phyloP scores from a whole-genome alignment of 257 asterid species.

The Ajuga chamaepitys region DNA sequence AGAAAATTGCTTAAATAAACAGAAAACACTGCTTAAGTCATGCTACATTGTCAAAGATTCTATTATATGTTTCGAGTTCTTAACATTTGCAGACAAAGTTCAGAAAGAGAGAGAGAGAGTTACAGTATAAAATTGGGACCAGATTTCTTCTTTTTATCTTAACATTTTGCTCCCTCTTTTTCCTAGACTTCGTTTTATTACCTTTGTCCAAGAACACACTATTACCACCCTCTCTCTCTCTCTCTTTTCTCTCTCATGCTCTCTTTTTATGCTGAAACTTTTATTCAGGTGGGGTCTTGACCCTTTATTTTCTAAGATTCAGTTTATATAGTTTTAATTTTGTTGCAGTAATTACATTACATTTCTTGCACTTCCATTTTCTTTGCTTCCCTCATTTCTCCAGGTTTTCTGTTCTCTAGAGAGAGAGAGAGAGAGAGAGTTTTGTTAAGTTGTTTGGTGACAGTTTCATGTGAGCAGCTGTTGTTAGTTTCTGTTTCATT shows the following conservation, averaged over 20 bases:
- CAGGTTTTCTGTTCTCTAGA: background rate
- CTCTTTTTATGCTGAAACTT: constrained; percentile 15
- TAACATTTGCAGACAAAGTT: background rate
- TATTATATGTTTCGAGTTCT: background rate
- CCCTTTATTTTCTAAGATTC: constrained; percentile 7
- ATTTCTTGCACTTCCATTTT: constrained; percentile 4
- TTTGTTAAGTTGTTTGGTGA: background rate
- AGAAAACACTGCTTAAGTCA: too few species aligned
- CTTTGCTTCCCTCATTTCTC: background rate
- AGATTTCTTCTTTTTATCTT: constrained; percentile 25
- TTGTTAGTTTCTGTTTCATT: constrained; percentile 6
- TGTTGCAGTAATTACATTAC: constrained; percentile 14
- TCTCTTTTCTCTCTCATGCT: constrained; percentile 12
- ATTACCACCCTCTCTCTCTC: constrained; percentile 6
- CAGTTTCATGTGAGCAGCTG: constrained; percentile 15
- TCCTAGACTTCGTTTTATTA: background rate
- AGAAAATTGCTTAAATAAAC: constrained; percentile 7
- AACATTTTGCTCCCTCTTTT: constrained; percentile 17
- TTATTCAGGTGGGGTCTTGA: constrained; percentile 26
- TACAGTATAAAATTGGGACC: constrained; percentile 19
- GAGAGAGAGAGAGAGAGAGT: background rate
- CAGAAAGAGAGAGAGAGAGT: constrained; percentile 3
- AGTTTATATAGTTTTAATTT: constrained; percentile 15
- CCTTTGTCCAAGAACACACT: constrained; percentile 17
- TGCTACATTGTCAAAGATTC: constrained; percentile 16